Conservation (phyloP, 305 asterid species). For the Solanum hybrid region DNA sequence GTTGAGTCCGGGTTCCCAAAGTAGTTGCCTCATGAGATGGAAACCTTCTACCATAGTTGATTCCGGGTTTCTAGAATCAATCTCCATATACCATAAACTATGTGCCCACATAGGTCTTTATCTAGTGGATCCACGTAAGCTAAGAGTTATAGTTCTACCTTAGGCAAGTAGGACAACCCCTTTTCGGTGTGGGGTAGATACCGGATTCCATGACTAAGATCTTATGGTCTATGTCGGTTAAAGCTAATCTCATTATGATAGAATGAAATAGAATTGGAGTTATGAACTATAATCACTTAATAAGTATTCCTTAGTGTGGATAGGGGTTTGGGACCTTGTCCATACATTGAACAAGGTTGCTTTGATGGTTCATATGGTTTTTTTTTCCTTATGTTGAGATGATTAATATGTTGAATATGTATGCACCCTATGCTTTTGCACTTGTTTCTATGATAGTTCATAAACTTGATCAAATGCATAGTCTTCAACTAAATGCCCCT, state of each 20-base stretch:
- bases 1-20: background rate
- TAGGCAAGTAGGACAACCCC: background rate
- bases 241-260: background rate
- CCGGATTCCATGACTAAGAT: background rate
- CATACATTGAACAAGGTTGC: background rate
- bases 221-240: background rate
- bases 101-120: background rate
- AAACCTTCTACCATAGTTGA: background rate
- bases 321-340: background rate
- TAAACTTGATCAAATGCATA: background rate
- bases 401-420: background rate
- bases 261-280: background rate
- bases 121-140: background rate
- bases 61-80: background rate
- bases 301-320: background rate
- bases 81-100: background rate
- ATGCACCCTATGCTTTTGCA: background rate
- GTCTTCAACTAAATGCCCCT: background rate
- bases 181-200: background rate
- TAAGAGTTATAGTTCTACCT: background rate
- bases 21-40: background rate
- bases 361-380: background rate
- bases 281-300: too few relatives aligned
- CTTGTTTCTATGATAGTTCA: background rate
- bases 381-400: background rate